Percentiles rank a stretch among this genome's conserved stretches.
These are phyloP conservation scores for Uronychia binucleata DNA, from an alignment of 73 alveolate species.

Conservation along the genomic window DNA sequence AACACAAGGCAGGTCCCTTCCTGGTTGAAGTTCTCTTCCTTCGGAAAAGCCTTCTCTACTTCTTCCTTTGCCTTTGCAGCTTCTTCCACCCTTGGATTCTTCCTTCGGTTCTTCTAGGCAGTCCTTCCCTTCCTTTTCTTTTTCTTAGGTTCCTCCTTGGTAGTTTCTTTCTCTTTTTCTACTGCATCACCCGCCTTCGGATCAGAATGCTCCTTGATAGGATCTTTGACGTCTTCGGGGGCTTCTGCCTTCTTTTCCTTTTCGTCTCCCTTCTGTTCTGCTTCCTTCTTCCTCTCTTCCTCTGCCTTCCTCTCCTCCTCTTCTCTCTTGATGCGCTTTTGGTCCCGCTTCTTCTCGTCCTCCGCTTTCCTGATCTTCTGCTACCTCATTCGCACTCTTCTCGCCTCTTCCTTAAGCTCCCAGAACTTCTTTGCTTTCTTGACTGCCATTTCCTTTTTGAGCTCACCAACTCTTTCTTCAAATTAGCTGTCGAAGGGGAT, in stretches of 20 bases:
- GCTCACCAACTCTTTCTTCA: slow-evolving; percentile 3
- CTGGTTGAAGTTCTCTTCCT: slow-evolving; percentile 13
- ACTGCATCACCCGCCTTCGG: background rate
- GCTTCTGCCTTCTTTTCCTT: slow-evolving; percentile 16
- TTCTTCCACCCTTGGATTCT: slow-evolving; percentile 20
- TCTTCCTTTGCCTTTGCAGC: slow-evolving; percentile 25
- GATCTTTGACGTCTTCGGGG: background rate
- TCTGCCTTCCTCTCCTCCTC: slow-evolving; percentile 9
- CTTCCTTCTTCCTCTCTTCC: slow-evolving; percentile 39
- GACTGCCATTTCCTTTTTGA: background rate
- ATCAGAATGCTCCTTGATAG: background rate
- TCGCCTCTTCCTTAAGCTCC: background rate
- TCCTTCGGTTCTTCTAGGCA: slow-evolving; percentile 11
- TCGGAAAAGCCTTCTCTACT: background rate
- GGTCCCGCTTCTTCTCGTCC: slow-evolving; percentile 55
- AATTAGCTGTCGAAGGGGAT: slow-evolving; percentile 26
- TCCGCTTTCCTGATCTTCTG: slow-evolving; percentile 22
- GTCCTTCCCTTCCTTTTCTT: slow-evolving; percentile 3
- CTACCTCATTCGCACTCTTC: background rate
- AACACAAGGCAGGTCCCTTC: background rate
- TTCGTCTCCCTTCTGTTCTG: slow-evolving; percentile 6
- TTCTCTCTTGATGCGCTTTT: slow-evolving; percentile 61
- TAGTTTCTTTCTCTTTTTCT: slow-evolving; percentile 20
- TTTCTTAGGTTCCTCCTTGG: slow-evolving; percentile 13
- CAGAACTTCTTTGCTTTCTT: background rate